Evolutionary conservation across 106 monocot species (phyloP), one percentile per base, ranked within the genome.

Genomic region (Chionographis japonica): DNA sequence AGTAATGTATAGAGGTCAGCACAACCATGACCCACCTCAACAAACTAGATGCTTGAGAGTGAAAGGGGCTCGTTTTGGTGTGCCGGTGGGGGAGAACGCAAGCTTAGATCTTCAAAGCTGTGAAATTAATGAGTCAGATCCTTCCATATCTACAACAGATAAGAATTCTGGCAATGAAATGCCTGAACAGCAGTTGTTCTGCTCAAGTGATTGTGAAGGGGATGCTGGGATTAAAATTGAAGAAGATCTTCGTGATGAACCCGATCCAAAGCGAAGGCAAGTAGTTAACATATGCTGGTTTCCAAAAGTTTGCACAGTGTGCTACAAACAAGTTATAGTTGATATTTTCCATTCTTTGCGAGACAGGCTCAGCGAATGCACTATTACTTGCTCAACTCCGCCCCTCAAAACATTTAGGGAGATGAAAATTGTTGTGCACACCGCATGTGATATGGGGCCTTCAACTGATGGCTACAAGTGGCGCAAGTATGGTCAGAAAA

Each of bases 401-500:
- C 63, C 66, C 8, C 61, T 79, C 27, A 92, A 78, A 73, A 81
- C 77, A 50, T 75, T 87, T 14, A 84, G 75, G 79, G 89, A 98
- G 66, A 79, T 79, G 54, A 91, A 84, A 79, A 72, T 88, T 63
- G 81, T 92, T 76, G 80, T 92, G 62, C 89, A 85, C 63, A 66
- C 62, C 41, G 70, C 74, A 56, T 55, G 18, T 56, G 72, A 74
- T 65, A 67, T 60, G 6, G 79, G 91, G 15, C 68, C 64, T 72
- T 67, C 62, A 61, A 84, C 52, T 80, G 97, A 98, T 83, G 97
- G 97, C 12, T 98, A 98, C 54, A 92, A 80, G 63, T 98, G 97
- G 97, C 82, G 97, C 14, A 98, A 98, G 62, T 98, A 98, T 68
- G 97, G 97, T 8, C 92, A 98, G 62, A 98, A 98, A 73, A 68